A percentile compares a stretch with the other conserved stretches of the same genome.
phyloP scores from a whole-genome alignment of 768 basidiomycete genomes.

The Leccinellum luteum region DNA sequence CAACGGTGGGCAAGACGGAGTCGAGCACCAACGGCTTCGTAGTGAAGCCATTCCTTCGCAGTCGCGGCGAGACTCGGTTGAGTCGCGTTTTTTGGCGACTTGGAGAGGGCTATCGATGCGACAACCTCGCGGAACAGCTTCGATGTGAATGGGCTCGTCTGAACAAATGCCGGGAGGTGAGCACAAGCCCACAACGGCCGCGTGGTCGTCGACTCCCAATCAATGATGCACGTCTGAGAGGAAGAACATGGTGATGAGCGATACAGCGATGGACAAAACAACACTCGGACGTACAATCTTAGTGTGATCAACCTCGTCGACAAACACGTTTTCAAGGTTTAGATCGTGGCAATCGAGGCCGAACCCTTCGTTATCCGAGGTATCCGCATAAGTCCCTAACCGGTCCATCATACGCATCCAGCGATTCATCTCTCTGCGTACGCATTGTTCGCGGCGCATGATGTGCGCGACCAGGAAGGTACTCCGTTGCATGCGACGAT shows the following conservation, averaged over 20 bases:
- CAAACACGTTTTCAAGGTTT: conserved; percentile 82
- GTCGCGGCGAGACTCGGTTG: conserved; percentile 39
- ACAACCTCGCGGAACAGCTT: conserved; percentile 70
- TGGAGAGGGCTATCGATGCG: conserved; percentile 39
- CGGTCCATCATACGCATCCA: conserved; percentile 70
- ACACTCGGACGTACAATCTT: conserved; percentile 56
- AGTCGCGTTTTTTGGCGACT: conserved; percentile 18
- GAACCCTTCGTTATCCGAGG: conserved; percentile 53
- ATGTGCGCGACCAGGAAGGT: conserved; percentile 78
- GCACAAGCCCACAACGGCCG: conserved; percentile 84
- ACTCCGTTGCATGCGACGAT: conserved; percentile 74
- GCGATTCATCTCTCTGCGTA: conserved; percentile 66
- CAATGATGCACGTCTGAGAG: conserved; percentile 76
- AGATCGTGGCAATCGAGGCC: conserved; percentile 84
- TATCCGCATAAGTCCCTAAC: conserved; percentile 37
- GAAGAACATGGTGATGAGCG: neutral
- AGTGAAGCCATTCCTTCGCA: conserved; percentile 70
- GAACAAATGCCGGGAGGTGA: conserved; percentile 77
- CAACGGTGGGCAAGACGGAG: conserved; percentile 78
- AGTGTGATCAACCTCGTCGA: conserved; percentile 63
- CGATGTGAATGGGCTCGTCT: conserved; percentile 71
- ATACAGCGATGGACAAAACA: neutral
- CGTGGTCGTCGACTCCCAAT: conserved; percentile 90
- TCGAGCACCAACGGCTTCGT: conserved; percentile 62
- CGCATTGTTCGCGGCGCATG: conserved; percentile 56